phyloP scores from a whole-genome alignment of 2,329 filamentous ascomycete genomes.

The Colletotrichum sp. region DNA sequence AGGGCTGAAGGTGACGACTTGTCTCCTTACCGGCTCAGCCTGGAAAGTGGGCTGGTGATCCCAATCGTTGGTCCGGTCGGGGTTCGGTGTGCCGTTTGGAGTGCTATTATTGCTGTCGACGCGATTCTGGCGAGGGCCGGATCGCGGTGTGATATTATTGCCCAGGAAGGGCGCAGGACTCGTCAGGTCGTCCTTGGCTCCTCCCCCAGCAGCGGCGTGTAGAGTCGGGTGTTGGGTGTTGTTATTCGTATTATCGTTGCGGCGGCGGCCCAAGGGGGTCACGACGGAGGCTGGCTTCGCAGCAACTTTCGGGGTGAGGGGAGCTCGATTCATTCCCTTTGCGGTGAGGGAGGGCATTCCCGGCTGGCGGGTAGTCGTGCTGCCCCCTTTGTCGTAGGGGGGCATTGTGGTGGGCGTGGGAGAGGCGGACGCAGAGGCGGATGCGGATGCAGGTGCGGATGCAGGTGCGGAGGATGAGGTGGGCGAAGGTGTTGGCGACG shows the following conservation, averaged over 20 bases:
- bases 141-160: conserved; percentile 76
- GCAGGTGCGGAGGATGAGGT: not conserved
- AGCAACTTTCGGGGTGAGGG: conserved; percentile 63
- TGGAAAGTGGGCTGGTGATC: conserved; percentile 42
- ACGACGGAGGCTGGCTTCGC: conserved; percentile 42
- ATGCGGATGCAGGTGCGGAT: not conserved
- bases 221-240: conserved; percentile 25
- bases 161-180: conserved; percentile 60
- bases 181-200: conserved; percentile 52
- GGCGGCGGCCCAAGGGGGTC: conserved; percentile 43
- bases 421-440: not conserved
- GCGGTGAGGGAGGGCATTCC: conserved; percentile 74
- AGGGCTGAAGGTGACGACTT: conserved; percentile 45
- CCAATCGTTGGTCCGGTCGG: conserved; percentile 49
- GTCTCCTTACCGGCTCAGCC: conserved; percentile 27
- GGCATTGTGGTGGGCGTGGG: conserved; percentile 28
- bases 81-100: conserved; percentile 64
- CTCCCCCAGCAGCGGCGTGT: conserved; percentile 27
- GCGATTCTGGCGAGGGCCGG: conserved; percentile 74
- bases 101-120: conserved; percentile 73
- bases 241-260: conserved; percentile 23
- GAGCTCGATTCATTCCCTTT: conserved; percentile 54
- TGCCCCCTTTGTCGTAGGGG: conserved; percentile 53
- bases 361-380: conserved; percentile 58
- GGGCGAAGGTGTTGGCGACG: conserved; percentile 14